Evolutionary conservation across 257 asterid species (phyloP).

Genomic region (Solanum lycopersicoides): DNA sequence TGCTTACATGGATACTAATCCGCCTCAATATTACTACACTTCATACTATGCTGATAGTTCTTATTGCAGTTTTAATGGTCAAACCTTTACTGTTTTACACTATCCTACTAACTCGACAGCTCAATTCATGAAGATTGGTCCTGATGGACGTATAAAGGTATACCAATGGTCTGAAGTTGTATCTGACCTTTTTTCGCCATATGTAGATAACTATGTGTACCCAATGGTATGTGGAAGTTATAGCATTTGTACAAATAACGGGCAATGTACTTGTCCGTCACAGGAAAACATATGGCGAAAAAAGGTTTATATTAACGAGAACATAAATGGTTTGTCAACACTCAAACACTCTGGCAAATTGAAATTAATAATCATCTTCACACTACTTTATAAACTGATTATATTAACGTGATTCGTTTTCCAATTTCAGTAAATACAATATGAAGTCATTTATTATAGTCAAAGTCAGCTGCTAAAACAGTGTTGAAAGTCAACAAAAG

Average conservation of each 20-base stretch:
- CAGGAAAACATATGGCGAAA: no score
- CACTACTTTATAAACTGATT: neutral
- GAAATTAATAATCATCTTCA: neutral
- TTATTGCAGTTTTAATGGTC: neutral
- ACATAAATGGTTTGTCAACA: neutral
- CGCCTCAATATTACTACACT: neutral
- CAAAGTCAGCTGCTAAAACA: neutral
- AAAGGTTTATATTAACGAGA: no score
- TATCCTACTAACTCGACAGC: neutral
- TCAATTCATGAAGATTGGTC: neutral
- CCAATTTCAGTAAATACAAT: neutral
- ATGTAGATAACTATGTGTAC: neutral
- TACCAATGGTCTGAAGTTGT: neutral
- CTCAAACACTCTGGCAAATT: neutral
- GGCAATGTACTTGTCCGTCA: neutral
- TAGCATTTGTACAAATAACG: neutral
- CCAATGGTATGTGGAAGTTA: slow-evolving; percentile 1
- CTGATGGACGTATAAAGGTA: neutral
- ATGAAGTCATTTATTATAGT: neutral
- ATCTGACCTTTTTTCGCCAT: neutral
- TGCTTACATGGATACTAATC: neutral
- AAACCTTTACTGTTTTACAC: neutral
- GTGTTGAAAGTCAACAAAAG: neutral
- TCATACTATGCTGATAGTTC: fast-evolving
- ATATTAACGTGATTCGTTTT: neutral